Base-by-base conservation (phyloP, 306 rosid species). In the Nissolia schottii region DNA sequence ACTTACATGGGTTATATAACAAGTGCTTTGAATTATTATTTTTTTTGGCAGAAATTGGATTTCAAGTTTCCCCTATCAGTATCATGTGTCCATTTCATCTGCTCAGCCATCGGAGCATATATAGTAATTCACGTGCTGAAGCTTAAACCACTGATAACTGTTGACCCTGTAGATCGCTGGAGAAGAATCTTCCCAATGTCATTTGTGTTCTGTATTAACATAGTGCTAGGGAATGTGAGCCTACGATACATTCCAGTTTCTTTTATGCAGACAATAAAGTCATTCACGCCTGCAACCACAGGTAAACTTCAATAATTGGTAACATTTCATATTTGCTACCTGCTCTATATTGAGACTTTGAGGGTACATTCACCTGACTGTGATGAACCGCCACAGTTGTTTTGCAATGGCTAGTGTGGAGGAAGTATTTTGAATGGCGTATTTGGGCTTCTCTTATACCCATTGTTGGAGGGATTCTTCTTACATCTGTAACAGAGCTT, bases 401-500 rank as follows among this genome's bases (percentile, higher is more conserved):
- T 55, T 80, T 93, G 81, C 98, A 93, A 79, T 91, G 97, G 96
- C 86, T 93, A 41, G 94, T 93, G 9, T 94, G 98, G 98, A 91
- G 86, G 84, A 94, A 94, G 77, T 38, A 81, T 81, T 94, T 94
- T 77, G 97, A 94, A 70, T 94, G 88, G 94, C 86, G 97, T 67
- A 91, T 91, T 65, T 94, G 98, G 98, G 78, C 88, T 80, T 80
- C 97, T 60, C 88, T 94, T 82, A 81, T 91, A 79, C 98, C 98
- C 59, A 94, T 94, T 80, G 98, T 94, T 70, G 98, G 98, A 77
- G 98, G 98, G 79, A 94, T 94, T 85, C 97, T 94, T 77, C 97
- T 94, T 28, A 87, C 98, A 28, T 94, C 98, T 63, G 80, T 91
- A 16, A 91, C 98, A 67, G 98, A 94, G 82, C 91, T 94, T 77